A percentile compares a stretch with the other conserved stretches of the same genome.
Conservation (phyloP, 2,329 filamentous ascomycete species). For the Nigrospora osmanthi region DNA sequence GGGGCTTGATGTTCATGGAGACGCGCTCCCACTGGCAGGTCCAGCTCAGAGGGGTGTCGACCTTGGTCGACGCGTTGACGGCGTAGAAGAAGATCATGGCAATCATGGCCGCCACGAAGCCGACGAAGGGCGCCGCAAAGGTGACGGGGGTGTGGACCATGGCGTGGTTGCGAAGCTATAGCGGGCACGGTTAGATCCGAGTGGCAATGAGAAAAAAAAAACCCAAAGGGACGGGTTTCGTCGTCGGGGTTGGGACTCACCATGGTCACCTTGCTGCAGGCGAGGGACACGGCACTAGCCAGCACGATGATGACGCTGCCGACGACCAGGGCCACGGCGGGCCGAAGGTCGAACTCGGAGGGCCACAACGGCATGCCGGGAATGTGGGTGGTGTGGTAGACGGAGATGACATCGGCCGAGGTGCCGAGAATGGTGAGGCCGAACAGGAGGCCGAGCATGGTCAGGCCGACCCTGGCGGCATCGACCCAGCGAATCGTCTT, state of each 20-base stretch:
- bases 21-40: conserved; percentile 51
- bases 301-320: conserved; percentile 42
- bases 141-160: conserved; percentile 25
- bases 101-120: conserved; percentile 39
- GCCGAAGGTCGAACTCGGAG: conserved; percentile 45
- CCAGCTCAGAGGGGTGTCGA: conserved; percentile 54
- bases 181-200: not conserved
- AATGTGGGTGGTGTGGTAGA: conserved; percentile 47
- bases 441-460: conserved; percentile 39
- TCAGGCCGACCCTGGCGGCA: conserved; percentile 37
- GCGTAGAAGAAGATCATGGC: conserved; percentile 50
- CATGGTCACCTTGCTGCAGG: conserved; percentile 36
- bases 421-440: conserved; percentile 46
- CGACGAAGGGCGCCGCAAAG: conserved; percentile 31
- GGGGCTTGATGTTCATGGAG: conserved; percentile 42
- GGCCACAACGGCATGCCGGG: conserved; percentile 52
- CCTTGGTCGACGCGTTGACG: conserved; percentile 41
- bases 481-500: conserved; percentile 31
- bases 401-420: conserved; percentile 43
- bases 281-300: conserved; percentile 38
- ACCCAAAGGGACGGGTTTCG: no score
- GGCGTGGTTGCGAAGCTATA: conserved; percentile 29
- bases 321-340: conserved; percentile 45
- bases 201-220: no score
- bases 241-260: conserved; percentile 30